Conservation (phyloP, 1,139 yeast genomes). For the Nakaseomyces bracarensis region DNA sequence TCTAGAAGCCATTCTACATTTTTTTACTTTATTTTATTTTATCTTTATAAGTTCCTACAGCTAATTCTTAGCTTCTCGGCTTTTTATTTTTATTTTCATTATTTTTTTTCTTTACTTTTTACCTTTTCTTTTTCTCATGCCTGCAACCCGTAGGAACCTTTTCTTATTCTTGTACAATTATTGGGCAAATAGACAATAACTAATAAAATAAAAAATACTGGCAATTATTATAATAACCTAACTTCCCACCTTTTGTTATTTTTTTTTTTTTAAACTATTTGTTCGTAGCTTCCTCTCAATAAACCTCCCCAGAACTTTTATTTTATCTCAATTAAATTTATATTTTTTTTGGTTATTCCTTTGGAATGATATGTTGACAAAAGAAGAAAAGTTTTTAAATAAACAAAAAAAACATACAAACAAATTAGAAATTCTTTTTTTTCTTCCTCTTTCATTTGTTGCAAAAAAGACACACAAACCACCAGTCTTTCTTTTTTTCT, state of each 20-base stretch:
- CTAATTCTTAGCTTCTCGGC: too few species aligned
- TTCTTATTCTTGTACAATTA: neutral
- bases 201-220: neutral
- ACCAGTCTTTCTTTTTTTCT: too few species aligned
- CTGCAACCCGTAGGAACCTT: constrained; percentile 2
- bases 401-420: too few species aligned
- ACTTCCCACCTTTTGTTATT: too few species aligned
- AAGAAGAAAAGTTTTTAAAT: too few species aligned
- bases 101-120: neutral
- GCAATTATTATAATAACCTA: too few species aligned
- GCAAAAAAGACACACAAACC: too few species aligned
- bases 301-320: neutral
- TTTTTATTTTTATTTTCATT: neutral
- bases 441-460: too few species aligned
- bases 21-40: neutral
- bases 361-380: too few species aligned
- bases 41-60: neutral
- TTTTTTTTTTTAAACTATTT: neutral
- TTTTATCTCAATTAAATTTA: neutral
- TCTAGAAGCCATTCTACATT: too few species aligned
- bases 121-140: neutral
- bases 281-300: neutral
- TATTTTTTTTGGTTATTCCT: neutral
- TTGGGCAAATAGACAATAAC: neutral
- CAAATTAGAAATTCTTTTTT: too few species aligned